Evolutionary conservation across 2,329 filamentous ascomycete genomes (phyloP).

Genomic region (Cercospora sp.): DNA sequence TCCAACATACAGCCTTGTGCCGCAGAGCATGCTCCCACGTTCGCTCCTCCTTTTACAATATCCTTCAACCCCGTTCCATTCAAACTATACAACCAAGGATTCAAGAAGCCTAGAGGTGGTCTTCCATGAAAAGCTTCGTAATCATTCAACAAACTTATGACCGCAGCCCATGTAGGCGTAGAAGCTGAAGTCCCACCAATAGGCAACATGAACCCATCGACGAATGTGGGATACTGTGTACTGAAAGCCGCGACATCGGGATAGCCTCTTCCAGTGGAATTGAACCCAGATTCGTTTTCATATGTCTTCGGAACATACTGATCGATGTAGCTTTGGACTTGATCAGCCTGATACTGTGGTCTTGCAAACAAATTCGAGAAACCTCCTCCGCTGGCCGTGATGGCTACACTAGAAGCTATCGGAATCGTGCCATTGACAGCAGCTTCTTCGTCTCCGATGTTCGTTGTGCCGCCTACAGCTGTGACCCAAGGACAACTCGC

Average conservation of each 20-base stretch:
- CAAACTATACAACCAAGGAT: conserved; percentile 58
- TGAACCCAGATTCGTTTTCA: conserved; percentile 44
- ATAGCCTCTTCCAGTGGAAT: conserved; percentile 44
- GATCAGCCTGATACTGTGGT: conserved; percentile 45
- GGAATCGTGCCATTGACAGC: conserved; percentile 27
- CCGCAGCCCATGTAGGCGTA: conserved; percentile 57
- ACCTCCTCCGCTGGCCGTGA: conserved; percentile 38
- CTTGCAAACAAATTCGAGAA: conserved; percentile 48
- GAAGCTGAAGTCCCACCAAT: conserved; percentile 52
- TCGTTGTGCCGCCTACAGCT: conserved; percentile 43
- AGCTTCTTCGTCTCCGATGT: conserved; percentile 28
- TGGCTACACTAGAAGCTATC: conserved; percentile 14
- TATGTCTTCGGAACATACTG: conserved; percentile 44
- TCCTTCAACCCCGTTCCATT: conserved; percentile 53
- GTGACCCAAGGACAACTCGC: conserved; percentile 50
- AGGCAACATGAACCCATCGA: conserved; percentile 38
- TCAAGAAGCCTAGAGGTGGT: conserved; percentile 50
- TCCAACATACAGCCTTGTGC: conserved; percentile 18
- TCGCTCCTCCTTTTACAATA: conserved; percentile 41
- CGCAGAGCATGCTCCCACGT: conserved; percentile 24
- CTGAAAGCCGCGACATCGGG: conserved; percentile 53
- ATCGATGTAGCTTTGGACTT: conserved; percentile 42
- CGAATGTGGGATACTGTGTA: conserved; percentile 37
- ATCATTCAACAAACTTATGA: conserved; percentile 64
- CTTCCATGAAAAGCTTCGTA: conserved; percentile 54